phyloP scores from a whole-genome alignment of 257 asterid species.

The Marsdenia floribunda region DNA sequence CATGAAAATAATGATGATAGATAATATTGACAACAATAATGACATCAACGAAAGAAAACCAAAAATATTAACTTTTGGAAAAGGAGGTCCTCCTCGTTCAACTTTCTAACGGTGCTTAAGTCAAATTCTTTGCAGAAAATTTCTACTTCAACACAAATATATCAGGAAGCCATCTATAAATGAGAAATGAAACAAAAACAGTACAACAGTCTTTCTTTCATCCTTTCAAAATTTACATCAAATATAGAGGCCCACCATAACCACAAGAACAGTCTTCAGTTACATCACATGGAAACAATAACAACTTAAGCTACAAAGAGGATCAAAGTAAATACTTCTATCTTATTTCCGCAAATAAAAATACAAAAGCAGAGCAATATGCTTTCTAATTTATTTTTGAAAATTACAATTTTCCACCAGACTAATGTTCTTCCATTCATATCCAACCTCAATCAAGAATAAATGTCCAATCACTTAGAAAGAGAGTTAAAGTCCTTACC shows the following conservation, averaged over 20 bases:
- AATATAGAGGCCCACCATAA: neutral
- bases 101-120: neutral
- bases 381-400: neutral
- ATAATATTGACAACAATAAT: neutral
- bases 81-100: neutral
- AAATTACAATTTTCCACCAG: neutral
- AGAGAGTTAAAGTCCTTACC: conserved; percentile 27
- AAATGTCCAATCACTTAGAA: neutral
- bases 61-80: neutral
- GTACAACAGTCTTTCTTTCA: neutral
- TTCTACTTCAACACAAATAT: neutral
- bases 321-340: neutral
- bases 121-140: neutral
- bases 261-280: neutral
- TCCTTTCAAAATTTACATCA: neutral
- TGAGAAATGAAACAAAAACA: neutral
- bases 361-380: neutral
- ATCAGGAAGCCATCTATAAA: neutral
- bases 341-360: neutral
- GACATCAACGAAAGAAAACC: neutral
- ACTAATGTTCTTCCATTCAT: neutral
- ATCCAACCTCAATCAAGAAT: neutral
- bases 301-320: neutral
- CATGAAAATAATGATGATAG: no score
- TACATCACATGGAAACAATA: neutral